Evolutionary conservation across 2,329 filamentous ascomycete species (phyloP).

Genomic region (Trichoderma sp.): DNA sequence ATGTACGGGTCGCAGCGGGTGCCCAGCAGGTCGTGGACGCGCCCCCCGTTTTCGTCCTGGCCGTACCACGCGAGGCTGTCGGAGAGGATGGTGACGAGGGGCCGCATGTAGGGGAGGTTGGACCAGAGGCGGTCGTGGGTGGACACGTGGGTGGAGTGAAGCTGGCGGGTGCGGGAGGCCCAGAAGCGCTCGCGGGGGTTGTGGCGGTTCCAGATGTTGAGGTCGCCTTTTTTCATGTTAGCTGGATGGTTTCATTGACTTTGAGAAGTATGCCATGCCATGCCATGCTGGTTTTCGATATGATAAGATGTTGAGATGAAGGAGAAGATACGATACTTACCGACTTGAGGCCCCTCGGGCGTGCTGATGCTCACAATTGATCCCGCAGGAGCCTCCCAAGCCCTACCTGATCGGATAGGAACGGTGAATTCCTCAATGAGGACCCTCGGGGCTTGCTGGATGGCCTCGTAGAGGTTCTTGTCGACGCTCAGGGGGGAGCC

Average conservation of each 20-base stretch:
- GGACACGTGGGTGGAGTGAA: conserved; percentile 72
- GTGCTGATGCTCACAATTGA: conserved; percentile 71
- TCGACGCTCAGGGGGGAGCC: conserved; percentile 46
- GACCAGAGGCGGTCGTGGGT: conserved; percentile 75
- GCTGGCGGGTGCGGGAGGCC: conserved; percentile 74
- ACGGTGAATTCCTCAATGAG: conserved; percentile 56
- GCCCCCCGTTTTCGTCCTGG: conserved; percentile 59
- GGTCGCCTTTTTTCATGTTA: conserved; percentile 51
- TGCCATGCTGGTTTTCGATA: neutral
- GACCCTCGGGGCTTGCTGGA: conserved; percentile 49
- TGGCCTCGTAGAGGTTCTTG: conserved; percentile 54
- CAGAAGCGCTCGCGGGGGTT: conserved; percentile 81
- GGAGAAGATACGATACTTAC: conserved; percentile 30
- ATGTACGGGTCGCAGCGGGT: conserved; percentile 85
- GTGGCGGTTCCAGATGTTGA: conserved; percentile 76
- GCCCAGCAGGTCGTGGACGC: conserved; percentile 75
- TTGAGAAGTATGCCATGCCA: neutral
- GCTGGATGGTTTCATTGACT: neutral
- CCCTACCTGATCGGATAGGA: conserved; percentile 69
- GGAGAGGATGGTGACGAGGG: conserved; percentile 65
- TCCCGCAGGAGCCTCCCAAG: conserved; percentile 68
- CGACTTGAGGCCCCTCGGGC: conserved; percentile 73
- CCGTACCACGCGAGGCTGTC: conserved; percentile 66
- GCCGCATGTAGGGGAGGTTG: conserved; percentile 71
- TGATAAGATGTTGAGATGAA: neutral